These are phyloP conservation scores for Neurospora pannonica DNA, from an alignment of 495 filamentous ascomycete genomes.

Conservation along the genomic window DNA sequence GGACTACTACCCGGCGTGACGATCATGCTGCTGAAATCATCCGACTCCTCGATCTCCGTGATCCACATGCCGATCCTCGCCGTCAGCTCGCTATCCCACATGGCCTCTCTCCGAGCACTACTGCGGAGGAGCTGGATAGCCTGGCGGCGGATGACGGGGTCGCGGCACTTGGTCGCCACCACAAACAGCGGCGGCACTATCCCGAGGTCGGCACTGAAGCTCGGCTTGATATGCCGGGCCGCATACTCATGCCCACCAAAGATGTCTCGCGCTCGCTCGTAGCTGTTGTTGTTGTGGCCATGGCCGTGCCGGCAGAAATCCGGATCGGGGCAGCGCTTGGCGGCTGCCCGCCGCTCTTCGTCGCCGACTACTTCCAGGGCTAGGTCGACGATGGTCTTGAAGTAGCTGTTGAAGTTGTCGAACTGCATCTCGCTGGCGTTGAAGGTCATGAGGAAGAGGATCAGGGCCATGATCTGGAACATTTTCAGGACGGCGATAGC, in stretches of 20 bases:
- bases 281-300: constrained; percentile 6
- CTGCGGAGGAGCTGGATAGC: constrained; percentile 47
- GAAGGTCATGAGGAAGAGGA: constrained; percentile 47
- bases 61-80: constrained; percentile 46
- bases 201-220: constrained; percentile 44
- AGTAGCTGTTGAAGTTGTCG: constrained; percentile 30
- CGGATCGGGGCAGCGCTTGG: constrained; percentile 34
- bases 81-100: constrained; percentile 52
- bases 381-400: constrained; percentile 34
- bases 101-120: constrained; percentile 49
- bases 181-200: constrained; percentile 48
- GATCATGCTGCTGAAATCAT: constrained; percentile 13
- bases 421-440: constrained; percentile 38
- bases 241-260: constrained; percentile 35
- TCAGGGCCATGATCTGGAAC: constrained; percentile 41
- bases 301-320: constrained; percentile 32
- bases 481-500: constrained; percentile 46
- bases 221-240: constrained; percentile 40
- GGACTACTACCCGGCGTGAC: constrained; percentile 19
- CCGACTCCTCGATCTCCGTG: constrained; percentile 48
- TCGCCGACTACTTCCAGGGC: constrained; percentile 40
- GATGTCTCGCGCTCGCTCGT: constrained; percentile 14
- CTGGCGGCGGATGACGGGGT: constrained; percentile 41
- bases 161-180: constrained; percentile 50
- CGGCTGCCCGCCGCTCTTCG: constrained; percentile 36